Percentiles rank a stretch among this genome's conserved stretches.
Evolutionary conservation across 345 rosid species (phyloP).

Genomic region (Eucalyptus shirleyi): DNA sequence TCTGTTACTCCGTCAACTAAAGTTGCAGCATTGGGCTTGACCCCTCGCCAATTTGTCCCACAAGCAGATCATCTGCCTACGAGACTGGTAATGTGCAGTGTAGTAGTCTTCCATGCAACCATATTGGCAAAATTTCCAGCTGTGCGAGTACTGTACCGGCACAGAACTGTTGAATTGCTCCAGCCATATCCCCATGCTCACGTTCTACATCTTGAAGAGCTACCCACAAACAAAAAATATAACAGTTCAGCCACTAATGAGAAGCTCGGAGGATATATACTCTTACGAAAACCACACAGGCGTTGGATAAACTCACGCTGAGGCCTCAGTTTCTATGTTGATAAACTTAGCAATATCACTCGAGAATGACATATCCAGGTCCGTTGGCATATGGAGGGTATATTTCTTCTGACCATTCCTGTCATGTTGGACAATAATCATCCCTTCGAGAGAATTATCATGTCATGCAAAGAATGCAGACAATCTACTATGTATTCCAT

Average conservation of each 20-base stretch:
- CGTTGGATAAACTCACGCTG: constrained; percentile 32
- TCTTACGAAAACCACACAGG: background rate
- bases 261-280: background rate
- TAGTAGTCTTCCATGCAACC: constrained; percentile 85
- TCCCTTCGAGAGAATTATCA: background rate
- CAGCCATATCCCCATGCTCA: constrained; percentile 99
- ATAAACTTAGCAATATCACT: constrained; percentile 56
- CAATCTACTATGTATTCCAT: background rate
- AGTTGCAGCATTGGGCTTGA: constrained; percentile 70
- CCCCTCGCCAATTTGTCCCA: constrained; percentile 89
- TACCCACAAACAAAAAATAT: constrained; percentile 5
- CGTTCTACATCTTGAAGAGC: constrained; percentile 99
- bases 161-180: constrained; percentile 58
- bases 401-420: constrained; percentile 94
- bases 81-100: constrained; percentile 96
- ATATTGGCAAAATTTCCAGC: constrained; percentile 91
- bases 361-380: constrained; percentile 82
- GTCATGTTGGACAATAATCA: constrained; percentile 13
- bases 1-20: constrained; percentile 31
- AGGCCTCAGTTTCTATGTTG: constrained; percentile 52
- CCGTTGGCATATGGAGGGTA: constrained; percentile 98
- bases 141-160: constrained; percentile 80
- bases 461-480: background rate
- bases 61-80: constrained; percentile 84
- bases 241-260: background rate